Percentiles rank a stretch among this genome's conserved stretches.
phyloP scores from a whole-genome alignment of 2,329 filamentous ascomycete genomes.

The Cordyceps cicadae region DNA sequence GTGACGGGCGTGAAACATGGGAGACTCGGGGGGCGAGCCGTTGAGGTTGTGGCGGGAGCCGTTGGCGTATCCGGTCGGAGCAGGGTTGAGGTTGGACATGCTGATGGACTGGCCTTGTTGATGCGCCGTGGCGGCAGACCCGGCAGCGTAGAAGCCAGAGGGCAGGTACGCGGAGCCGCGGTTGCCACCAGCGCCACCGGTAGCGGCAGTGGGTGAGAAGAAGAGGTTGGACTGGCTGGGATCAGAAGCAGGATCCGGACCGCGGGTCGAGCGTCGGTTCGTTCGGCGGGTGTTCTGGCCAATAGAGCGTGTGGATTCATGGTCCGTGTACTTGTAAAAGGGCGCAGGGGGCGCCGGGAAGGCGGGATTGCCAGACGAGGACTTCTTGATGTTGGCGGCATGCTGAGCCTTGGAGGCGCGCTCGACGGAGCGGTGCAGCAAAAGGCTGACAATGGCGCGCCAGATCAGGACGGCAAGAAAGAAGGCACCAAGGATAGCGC shows the following conservation, averaged over 20 bases:
- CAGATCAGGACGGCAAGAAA: slow-evolving; percentile 76
- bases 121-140: slow-evolving; percentile 43
- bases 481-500: slow-evolving; percentile 76
- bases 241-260: slow-evolving; percentile 44
- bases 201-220: slow-evolving; percentile 84
- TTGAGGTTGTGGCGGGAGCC: slow-evolving; percentile 35
- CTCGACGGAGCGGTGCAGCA: slow-evolving; percentile 84
- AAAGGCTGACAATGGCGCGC: slow-evolving; percentile 81
- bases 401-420: slow-evolving; percentile 72
- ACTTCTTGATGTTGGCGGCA: slow-evolving; percentile 55
- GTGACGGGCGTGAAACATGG: slow-evolving; percentile 40
- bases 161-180: slow-evolving; percentile 78
- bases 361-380: slow-evolving; percentile 21
- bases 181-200: slow-evolving; percentile 53
- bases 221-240: slow-evolving; percentile 69
- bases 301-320: slow-evolving; percentile 46
- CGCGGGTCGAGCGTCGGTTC: slow-evolving; percentile 43
- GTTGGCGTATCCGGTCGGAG: slow-evolving; percentile 41
- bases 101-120: slow-evolving; percentile 47
- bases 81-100: slow-evolving; percentile 52
- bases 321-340: slow-evolving; percentile 58
- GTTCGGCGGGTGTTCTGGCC: slow-evolving; percentile 33
- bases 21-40: slow-evolving; percentile 58
- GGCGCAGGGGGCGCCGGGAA: slow-evolving; percentile 50
- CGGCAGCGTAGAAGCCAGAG: slow-evolving; percentile 80